phyloP scores from a whole-genome alignment of 345 rosid genomes.

The Brassica cretica region DNA sequence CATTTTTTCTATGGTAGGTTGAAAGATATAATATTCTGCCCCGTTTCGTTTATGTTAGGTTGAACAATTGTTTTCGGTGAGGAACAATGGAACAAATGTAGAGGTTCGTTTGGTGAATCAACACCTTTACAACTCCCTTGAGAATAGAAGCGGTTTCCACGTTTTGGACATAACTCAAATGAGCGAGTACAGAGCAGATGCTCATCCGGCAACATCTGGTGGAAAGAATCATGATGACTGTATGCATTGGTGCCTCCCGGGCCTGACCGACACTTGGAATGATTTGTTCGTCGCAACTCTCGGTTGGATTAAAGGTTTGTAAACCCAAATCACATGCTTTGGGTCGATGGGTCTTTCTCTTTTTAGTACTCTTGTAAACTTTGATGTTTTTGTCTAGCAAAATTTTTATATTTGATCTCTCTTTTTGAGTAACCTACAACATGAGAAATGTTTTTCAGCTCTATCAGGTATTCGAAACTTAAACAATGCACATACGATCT shows the following conservation, averaged over 20 bases:
- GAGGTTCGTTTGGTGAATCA: conserved; percentile 71
- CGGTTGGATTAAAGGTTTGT: conserved; percentile 3
- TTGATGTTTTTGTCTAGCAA: conserved; percentile 10
- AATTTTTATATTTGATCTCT: neutral
- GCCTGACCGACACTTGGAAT: conserved; percentile 83
- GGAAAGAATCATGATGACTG: conserved; percentile 90
- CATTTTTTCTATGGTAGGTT: conserved; percentile 45
- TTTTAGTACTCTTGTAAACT: conserved; percentile 6
- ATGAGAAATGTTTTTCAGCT: neutral
- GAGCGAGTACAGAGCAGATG: conserved; percentile 95
- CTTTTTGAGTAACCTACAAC: neutral
- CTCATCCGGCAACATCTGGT: conserved; percentile 79
- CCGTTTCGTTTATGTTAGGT: neutral
- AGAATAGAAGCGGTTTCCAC: conserved; percentile 56
- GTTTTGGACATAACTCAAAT: conserved; percentile 69
- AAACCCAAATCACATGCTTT: conserved; percentile 6
- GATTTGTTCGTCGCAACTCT: conserved; percentile 55
- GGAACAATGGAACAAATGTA: conserved; percentile 69
- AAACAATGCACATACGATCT: neutral
- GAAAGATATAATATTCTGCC: conserved; percentile 28
- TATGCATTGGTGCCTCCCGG: conserved; percentile 99
- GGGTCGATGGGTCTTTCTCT: neutral
- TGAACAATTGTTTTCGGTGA: conserved; percentile 57
- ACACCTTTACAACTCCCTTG: conserved; percentile 54
- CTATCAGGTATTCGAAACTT: too few relatives aligned